Evolutionary conservation across 2,329 filamentous ascomycete genomes (phyloP), one percentile per base, ranked within the genome.

Genomic region (Calonectria pauciramosa): DNA sequence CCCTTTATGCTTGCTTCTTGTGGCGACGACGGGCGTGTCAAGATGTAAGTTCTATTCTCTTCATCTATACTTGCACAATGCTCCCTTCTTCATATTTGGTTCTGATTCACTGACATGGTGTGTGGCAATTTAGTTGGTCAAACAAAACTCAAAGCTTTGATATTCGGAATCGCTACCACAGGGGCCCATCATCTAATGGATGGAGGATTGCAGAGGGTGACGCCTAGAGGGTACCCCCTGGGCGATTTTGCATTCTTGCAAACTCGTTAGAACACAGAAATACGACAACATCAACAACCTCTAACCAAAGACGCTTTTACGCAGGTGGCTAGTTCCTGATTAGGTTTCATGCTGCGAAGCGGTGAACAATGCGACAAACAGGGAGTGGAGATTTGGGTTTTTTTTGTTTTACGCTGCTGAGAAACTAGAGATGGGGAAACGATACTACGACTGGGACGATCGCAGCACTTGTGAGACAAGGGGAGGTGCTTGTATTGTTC

Each of bases 1-100:
- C 93, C 95, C 1, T 91, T 91, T 75, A 93, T 98, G 88, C 95
- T 98, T 85, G 97, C 96, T 20, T 96, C 96, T 16, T 96, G 95
- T 73, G 96, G 96, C 23, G 97, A 99, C 83, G 97, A 99, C 82
- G 89, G 90, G 69, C 93, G 91, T 82, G 93, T 99, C 77, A 93
- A 94, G 86, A 96, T 99, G 94, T 98, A 88, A 88, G 94, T 88
- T 38, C 38, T 20, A 18, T 34, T 44, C 41, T 13, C 10, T 47
- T 69, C 16, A 10, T 30, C 20, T 30, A 28, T 5, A 32, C 16
- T 28, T n/a, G n/a, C 8, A 16, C 14, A 20, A 16, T 44, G 51
- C 20, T 4, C 23, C 3, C 23, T 30, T 18, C 32, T 28, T 23
- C 52, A 47, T 34, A 41, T 13, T 26, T 4, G 14, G 34, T 68